Conservation (phyloP, 2,329 filamentous ascomycete genomes). For the Aspergillus alliaceus region DNA sequence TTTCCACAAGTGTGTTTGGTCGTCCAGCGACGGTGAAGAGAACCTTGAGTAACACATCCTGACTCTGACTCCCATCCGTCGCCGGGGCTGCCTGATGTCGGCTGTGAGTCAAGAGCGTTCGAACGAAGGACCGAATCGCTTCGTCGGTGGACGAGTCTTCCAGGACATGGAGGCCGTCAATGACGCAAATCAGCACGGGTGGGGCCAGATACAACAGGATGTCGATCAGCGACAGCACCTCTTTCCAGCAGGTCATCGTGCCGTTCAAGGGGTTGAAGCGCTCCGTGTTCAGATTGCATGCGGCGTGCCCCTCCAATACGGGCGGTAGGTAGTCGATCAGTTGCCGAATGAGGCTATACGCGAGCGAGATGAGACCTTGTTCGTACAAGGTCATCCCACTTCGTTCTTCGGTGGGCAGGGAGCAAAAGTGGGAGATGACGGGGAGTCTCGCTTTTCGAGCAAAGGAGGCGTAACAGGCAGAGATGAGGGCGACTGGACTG, state of each 20-base stretch:
- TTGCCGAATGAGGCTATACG: conserved; percentile 41
- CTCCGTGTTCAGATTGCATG: conserved; percentile 36
- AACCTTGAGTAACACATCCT: conserved; percentile 34
- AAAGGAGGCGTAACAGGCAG: conserved; percentile 33
- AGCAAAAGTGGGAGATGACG: conserved; percentile 39
- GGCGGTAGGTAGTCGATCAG: conserved; percentile 38
- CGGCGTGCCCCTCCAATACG: conserved; percentile 34
- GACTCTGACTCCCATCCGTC: conserved; percentile 18
- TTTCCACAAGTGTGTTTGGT: conserved; percentile 32
- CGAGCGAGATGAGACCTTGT: conserved; percentile 36
- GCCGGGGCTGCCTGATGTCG: conserved; percentile 20
- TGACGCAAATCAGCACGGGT: conserved; percentile 36
- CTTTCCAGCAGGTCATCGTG: conserved; percentile 36
- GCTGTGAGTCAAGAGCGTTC: conserved; percentile 34
- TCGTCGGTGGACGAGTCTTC: conserved; percentile 33
- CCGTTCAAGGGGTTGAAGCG: conserved; percentile 36
- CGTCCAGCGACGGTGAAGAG: conserved; percentile 36
- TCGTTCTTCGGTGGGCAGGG: conserved; percentile 21
- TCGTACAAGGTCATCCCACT: conserved; percentile 26
- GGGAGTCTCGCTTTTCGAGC: conserved; percentile 33
- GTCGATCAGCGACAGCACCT: conserved; percentile 37
- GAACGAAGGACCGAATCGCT: conserved; percentile 34
- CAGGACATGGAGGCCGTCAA: conserved; percentile 37
- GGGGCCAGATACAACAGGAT: conserved; percentile 36
- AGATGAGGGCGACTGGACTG: conserved; percentile 32